Evolutionary conservation across 2,329 filamentous ascomycete species (phyloP).

Genomic region (Rosellinia necatrix): DNA sequence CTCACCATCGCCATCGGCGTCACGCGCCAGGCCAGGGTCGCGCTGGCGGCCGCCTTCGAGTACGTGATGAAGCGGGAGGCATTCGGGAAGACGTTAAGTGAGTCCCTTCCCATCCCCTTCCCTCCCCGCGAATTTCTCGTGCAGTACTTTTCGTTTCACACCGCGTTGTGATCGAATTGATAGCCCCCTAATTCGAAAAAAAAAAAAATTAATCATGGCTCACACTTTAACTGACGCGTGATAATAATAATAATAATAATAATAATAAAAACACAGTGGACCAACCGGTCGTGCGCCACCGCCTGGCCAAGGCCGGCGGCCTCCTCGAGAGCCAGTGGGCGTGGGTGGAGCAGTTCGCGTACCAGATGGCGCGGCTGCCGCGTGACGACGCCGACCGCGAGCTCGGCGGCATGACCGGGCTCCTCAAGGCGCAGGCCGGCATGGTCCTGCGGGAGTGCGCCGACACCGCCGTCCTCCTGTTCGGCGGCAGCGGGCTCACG

Average conservation of each 20-base stretch:
- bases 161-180: too few species aligned
- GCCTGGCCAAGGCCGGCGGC: conserved; percentile 72
- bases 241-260: too few species aligned
- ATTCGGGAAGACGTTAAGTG: conserved; percentile 51
- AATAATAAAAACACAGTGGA: too few species aligned
- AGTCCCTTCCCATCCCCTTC: not conserved
- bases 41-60: conserved; percentile 44
- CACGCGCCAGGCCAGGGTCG: conserved; percentile 61
- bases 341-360: conserved; percentile 74
- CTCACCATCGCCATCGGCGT: conserved; percentile 68
- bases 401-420: conserved; percentile 72
- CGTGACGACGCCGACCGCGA: conserved; percentile 65
- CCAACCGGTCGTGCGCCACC: conserved; percentile 73
- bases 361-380: conserved; percentile 65
- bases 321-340: conserved; percentile 70
- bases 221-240: not conserved
- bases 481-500: conserved; percentile 76
- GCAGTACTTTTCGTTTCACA: too few species aligned
- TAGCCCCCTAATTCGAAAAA: not conserved
- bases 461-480: conserved; percentile 69
- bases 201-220: not conserved
- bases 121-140: too few species aligned
- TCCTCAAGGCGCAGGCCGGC: conserved; percentile 73
- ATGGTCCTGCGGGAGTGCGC: conserved; percentile 75
- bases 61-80: conserved; percentile 50